phyloP scores from a whole-genome alignment of 2,329 filamentous ascomycete species.

The Microsporum audouinii region DNA sequence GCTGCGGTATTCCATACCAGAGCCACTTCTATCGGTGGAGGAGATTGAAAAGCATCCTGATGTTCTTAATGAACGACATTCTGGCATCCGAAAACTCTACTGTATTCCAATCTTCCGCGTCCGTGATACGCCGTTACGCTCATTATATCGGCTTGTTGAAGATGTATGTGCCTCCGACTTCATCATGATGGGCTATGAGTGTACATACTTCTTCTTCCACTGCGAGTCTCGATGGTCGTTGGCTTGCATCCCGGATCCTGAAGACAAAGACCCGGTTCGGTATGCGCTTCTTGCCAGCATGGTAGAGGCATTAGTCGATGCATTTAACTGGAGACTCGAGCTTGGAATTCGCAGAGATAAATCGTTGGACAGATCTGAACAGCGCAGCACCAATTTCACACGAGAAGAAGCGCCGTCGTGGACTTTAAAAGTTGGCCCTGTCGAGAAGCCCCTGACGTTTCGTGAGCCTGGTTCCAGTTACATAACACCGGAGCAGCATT shows the following conservation, averaged over 20 bases:
- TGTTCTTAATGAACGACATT: neutral
- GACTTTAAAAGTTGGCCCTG: conserved; percentile 6
- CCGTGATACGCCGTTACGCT: neutral
- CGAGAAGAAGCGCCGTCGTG: conserved; percentile 7
- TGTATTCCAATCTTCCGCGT: neutral
- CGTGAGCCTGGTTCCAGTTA: conserved; percentile 2
- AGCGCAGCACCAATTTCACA: conserved; percentile 7
- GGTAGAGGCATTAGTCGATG: conserved; percentile 14
- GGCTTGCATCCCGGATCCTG: conserved; percentile 18
- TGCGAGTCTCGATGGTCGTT: conserved; percentile 11
- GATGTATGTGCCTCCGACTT: neutral
- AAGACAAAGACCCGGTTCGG: conserved; percentile 20
- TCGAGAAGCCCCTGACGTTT: conserved; percentile 7
- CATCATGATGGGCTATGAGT: too few relatives aligned
- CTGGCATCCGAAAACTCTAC: neutral
- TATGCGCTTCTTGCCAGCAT: conserved; percentile 17
- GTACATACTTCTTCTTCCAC: conserved; percentile 16
- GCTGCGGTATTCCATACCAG: neutral
- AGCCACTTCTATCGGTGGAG: conserved; percentile 10
- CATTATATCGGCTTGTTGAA: neutral
- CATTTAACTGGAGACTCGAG: conserved; percentile 19
- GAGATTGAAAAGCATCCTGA: neutral
- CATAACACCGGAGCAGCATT: conserved; percentile 6
- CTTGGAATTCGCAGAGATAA: conserved; percentile 14
- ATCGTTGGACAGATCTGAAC: conserved; percentile 3